phyloP scores from a whole-genome alignment of 441 rosid genomes.

The Euphorbia celastroides region DNA sequence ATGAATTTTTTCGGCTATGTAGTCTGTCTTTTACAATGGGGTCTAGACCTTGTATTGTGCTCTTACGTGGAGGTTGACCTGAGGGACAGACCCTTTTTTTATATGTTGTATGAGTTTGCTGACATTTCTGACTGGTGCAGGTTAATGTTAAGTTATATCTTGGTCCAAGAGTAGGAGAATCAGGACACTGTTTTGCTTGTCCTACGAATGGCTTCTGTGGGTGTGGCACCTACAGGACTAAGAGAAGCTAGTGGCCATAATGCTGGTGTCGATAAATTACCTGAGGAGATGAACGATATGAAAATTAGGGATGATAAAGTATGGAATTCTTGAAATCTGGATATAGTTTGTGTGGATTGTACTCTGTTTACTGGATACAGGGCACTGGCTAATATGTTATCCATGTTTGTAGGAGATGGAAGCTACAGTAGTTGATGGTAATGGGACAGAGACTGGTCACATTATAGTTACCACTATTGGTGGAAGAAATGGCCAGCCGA shows the following conservation, averaged over 20 bases:
- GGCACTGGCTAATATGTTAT: neutral
- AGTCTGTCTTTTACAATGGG: neutral
- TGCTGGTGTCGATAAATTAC: constrained; percentile 58
- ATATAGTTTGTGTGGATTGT: neutral
- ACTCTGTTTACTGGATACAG: neutral
- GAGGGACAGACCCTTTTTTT: neutral
- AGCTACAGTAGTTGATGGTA: constrained; percentile 80
- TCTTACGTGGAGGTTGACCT: neutral
- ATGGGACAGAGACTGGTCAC: constrained; percentile 89
- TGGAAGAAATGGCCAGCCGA: constrained; percentile 91
- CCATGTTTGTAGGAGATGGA: constrained; percentile 67
- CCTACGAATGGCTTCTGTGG: constrained; percentile 68
- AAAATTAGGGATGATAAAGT: constrained; percentile 86
- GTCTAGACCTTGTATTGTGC: neutral
- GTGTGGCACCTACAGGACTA: constrained; percentile 57
- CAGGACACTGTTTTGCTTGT: constrained; percentile 21
- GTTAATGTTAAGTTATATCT: constrained; percentile 28
- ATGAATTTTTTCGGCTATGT: neutral
- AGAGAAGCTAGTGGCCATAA: constrained; percentile 58
- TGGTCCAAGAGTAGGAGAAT: constrained; percentile 25
- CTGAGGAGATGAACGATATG: constrained; percentile 94
- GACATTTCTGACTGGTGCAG: constrained; percentile 23
- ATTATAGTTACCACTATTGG: constrained; percentile 94
- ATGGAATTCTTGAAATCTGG: neutral
- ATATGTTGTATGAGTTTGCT: constrained; percentile 11